Evolutionary conservation across 1,284 basidiomycete genomes (phyloP), one percentile per base, ranked within the genome.

Genomic region (Meripilus lineatus): DNA sequence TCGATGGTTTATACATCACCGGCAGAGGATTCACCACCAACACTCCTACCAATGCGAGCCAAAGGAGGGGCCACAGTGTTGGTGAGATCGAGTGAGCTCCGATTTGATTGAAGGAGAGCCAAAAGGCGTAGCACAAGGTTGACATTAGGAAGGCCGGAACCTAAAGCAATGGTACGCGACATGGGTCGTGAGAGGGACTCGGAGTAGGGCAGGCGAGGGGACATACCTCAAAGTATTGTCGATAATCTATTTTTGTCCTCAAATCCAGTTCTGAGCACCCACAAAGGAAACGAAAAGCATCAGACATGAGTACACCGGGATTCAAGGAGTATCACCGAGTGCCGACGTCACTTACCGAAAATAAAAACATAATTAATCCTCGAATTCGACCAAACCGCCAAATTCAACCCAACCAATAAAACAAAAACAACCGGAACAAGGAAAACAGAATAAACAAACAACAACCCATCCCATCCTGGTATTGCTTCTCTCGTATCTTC

Each of bases 321-420:
- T 24, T 33, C 36, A 14, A 6, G 26, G 24, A 33, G 30, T 18
- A 30, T 6, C 23, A 21, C 2, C 26, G 22, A 42, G 14, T n/a
- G n/a, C 15, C 11, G 17, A 14, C 8, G 5, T 7, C 22, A 56
- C 72, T 42, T 46, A 88, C 86, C 82, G 55, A 97, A 94, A 41
- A 97, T 94, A 62, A 97, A 95, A 17, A 81, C 75, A 51, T 93
- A 93, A 61, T 95, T 96, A 58, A 96, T 91, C 35, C 89, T 72
- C 3, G 81, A 72, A 1, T 67, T 63, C 0, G 81, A 74, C 88
- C 90, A 97, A 0, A 84, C 86, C 14, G 82, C 56, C 8, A 97
- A 55, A 60, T 98, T 95, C 33, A 89, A 48, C 21, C 88, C 89
- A 37, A 97, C 80, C 0, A 96, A 68, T 25, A 94, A 57, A 0